Evolutionary conservation across 768 basidiomycete species (phyloP).

Genomic region (Antrodiella citrinella): DNA sequence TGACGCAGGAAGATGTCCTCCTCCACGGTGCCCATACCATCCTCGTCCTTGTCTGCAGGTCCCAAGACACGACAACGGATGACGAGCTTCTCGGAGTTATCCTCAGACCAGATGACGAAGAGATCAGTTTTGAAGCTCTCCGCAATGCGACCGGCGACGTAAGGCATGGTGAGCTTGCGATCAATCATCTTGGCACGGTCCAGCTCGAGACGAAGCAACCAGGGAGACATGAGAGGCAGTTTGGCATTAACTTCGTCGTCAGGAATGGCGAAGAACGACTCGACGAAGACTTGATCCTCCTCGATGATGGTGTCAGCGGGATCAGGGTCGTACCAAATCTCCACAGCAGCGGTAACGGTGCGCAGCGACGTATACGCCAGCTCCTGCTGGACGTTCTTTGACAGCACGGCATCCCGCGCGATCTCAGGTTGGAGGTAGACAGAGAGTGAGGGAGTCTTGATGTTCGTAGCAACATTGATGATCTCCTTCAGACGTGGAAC

Average conservation of each 20-base stretch:
- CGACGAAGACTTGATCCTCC: slow-evolving; percentile 92
- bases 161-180: slow-evolving; percentile 90
- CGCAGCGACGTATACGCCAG: slow-evolving; percentile 90
- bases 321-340: slow-evolving; percentile 98
- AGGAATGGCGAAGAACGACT: slow-evolving; percentile 98
- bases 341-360: slow-evolving; percentile 90
- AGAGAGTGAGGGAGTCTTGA: slow-evolving; percentile 95
- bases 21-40: slow-evolving; percentile 64
- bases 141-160: slow-evolving; percentile 88
- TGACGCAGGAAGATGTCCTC: slow-evolving; percentile 96
- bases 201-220: slow-evolving; percentile 94
- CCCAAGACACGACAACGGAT: slow-evolving; percentile 93
- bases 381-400: slow-evolving; percentile 89
- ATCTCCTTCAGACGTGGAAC: slow-evolving; percentile 99
- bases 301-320: slow-evolving; percentile 90
- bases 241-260: slow-evolving; percentile 93
- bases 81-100: slow-evolving; percentile 94
- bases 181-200: slow-evolving; percentile 98
- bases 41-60: slow-evolving; percentile 79
- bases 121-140: slow-evolving; percentile 93
- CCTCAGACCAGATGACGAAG: slow-evolving; percentile 98
- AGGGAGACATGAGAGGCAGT: slow-evolving; percentile 87
- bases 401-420: slow-evolving; percentile 48
- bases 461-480: slow-evolving; percentile 97
- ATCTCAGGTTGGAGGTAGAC: slow-evolving; percentile 79